Base-by-base conservation (phyloP, 352 stramenopile genomes). In the Phytophthora brassicae region DNA sequence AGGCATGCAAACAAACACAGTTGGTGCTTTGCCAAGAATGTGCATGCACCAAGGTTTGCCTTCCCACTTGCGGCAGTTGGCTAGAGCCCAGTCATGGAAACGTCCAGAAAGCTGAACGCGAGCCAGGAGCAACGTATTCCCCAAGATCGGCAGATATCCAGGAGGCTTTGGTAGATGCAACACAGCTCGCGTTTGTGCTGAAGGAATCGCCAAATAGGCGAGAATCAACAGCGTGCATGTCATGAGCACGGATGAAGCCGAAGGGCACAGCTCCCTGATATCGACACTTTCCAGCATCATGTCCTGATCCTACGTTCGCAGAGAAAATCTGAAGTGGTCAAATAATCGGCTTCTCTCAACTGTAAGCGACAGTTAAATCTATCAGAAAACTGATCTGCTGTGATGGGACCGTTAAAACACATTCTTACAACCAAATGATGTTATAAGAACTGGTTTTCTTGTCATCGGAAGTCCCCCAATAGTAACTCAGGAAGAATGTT, bases 21-120 rank as follows among this genome's bases (percentile, higher is more conserved):
- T 69, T 3, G 66, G 56, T 9, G 63, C 70, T 3, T 70, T 59
- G 11, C 81, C 79, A n/a, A 86, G 52, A 19, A 69, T 47, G 28
- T 77, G 66, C 39, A 90, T 68, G 12, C 70, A 70, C 72, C 72
- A 90, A 4, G 76, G 70, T 60, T 79, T 77, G 28, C 76, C 75
- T 8, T 56, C 46, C 17, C 74, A 68, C 13, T 64, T 66, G 17
- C 66, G 48, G 16, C 77, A 84, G 49, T 82, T 56, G 19, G 82
- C 72, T 1, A 54, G 24, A 46, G 82, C 75, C 79, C 81, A 90
- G 61, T 90, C 79, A 51, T 90, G 74, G 39, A 88, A 74, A 12
- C 70, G 70, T 5, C 51, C 56, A 6, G 56, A 53, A 48, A 69
- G 56, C 44, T 89, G 77, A 31, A 66, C 64, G 11, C 60, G 50